Base-by-base conservation (phyloP, 208 protist species). In the Trypanosoma lewisi region DNA sequence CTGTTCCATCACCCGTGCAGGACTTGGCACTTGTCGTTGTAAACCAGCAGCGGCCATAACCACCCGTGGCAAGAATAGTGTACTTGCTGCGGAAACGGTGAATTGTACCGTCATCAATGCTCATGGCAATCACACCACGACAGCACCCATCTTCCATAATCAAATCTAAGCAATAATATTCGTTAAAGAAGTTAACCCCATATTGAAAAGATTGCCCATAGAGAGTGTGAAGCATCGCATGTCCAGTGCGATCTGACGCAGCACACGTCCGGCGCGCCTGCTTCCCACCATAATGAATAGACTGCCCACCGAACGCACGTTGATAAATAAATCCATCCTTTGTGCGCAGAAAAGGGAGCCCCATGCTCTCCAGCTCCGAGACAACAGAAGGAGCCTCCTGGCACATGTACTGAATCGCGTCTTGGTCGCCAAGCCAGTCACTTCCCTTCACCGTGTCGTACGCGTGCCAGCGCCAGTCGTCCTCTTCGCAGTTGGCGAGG, bases 331-430 rank as follows among this genome's bases (percentile, higher is more conserved):
- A 97, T 53, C 98, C 98, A 42, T 99, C 95, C 70, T 97, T 96
- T 11, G 98, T 99, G 50, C 98, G 96, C 2, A 97, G 95, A 69
- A 99, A 99, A 1, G 98, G 98, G 39, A 99, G 77, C 60, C 98
- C 98, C 88, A 99, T 99, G 61, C 96, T 88, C 80, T 99, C 98
- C 12, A 99, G 78, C 79, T 98, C 94, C 11, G 95, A 91, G 45
- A 98, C 86, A 4, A 96, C 87, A 61, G 78, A 82, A 12, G 93
- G 89, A 4, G 93, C 93, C 80, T 99, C 98, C 63, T 97, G 86
- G 80, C 97, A 99, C 98, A 99, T 99, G 88, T 99, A 99, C 78
- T 99, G 98, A 68, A 99, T 99, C 19, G 98, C 93, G 69, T 99
- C 98, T 89, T 99, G 98, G 70, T 99, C 97, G 36, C 97, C 97